Conservation (phyloP, 2,329 filamentous ascomycete species). For the Fusarium circinatum region DNA sequence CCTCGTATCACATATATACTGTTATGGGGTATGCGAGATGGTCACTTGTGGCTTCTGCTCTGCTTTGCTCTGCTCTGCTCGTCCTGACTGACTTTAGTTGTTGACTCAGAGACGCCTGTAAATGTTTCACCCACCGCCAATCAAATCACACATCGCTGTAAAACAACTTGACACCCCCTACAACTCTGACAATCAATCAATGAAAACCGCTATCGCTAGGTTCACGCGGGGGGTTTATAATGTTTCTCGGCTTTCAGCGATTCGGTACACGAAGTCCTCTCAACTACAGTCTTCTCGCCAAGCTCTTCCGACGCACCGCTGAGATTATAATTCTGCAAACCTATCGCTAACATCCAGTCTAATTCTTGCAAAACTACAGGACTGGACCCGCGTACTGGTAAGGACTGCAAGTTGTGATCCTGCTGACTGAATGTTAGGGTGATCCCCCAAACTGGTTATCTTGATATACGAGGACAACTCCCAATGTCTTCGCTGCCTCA, state of each 20-base stretch:
- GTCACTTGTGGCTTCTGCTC: constrained; percentile 29
- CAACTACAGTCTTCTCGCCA: neutral
- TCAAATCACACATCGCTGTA: constrained; percentile 45
- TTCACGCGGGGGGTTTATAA: neutral
- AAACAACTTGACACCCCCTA: constrained; percentile 44
- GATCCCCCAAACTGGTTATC: neutral
- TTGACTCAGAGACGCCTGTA: constrained; percentile 48
- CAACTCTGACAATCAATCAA: constrained; percentile 30
- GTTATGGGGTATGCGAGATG: constrained; percentile 40
- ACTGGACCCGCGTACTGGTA: constrained; percentile 16
- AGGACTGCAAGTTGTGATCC: constrained; percentile 27
- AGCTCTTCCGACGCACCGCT: neutral
- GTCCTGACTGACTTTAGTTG: constrained; percentile 44
- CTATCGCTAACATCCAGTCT: neutral
- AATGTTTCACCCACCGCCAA: constrained; percentile 47
- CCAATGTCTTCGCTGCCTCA: neutral
- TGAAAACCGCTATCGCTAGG: constrained; percentile 17
- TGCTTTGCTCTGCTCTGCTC: constrained; percentile 23
- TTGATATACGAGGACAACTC: neutral
- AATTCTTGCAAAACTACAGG: neutral
- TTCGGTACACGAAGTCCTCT: neutral
- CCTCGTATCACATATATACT: constrained; percentile 40
- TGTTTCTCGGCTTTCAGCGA: neutral
- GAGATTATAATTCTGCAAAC: neutral
- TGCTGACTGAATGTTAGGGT: constrained; percentile 29